Conservation (phyloP, 768 basidiomycete genomes). For the Boletus reticulatus region DNA sequence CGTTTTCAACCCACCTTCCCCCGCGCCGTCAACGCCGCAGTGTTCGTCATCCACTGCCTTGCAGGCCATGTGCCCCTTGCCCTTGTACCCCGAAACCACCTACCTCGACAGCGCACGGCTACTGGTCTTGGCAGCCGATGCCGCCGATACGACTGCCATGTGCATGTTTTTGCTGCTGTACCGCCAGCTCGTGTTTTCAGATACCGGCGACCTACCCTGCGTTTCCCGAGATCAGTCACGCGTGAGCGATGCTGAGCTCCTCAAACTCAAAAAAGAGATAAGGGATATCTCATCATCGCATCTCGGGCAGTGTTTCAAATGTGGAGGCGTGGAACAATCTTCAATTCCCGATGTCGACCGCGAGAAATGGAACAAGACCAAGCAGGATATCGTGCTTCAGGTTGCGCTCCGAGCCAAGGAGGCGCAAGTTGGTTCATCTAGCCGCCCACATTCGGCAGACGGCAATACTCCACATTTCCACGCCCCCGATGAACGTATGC, state of each 20-base stretch:
- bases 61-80: constrained; percentile 33
- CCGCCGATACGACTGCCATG: constrained; percentile 67
- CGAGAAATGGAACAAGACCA: constrained; percentile 53
- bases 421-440: constrained; percentile 28
- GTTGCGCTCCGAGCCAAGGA: constrained; percentile 67
- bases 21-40: constrained; percentile 33
- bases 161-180: constrained; percentile 83
- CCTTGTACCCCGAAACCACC: constrained; percentile 70
- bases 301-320: constrained; percentile 58
- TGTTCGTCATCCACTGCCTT: constrained; percentile 32
- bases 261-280: constrained; percentile 70
- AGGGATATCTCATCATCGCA: constrained; percentile 60
- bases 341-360: constrained; percentile 37
- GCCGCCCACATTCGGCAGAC: constrained; percentile 24
- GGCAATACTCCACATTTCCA: constrained; percentile 22
- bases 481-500: constrained; percentile 48
- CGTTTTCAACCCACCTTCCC: constrained; percentile 54
- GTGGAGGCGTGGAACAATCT: constrained; percentile 24
- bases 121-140: constrained; percentile 63
- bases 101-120: constrained; percentile 79
- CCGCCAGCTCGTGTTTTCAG: constrained; percentile 66
- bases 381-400: constrained; percentile 71
- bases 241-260: constrained; percentile 52
- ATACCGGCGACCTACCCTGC: constrained; percentile 32
- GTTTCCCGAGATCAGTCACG: constrained; percentile 33